A percentile compares a stretch with the other conserved stretches of the same genome.
Evolutionary conservation across 2,329 filamentous ascomycete species (phyloP).

Genomic region (Hortaea sp.): DNA sequence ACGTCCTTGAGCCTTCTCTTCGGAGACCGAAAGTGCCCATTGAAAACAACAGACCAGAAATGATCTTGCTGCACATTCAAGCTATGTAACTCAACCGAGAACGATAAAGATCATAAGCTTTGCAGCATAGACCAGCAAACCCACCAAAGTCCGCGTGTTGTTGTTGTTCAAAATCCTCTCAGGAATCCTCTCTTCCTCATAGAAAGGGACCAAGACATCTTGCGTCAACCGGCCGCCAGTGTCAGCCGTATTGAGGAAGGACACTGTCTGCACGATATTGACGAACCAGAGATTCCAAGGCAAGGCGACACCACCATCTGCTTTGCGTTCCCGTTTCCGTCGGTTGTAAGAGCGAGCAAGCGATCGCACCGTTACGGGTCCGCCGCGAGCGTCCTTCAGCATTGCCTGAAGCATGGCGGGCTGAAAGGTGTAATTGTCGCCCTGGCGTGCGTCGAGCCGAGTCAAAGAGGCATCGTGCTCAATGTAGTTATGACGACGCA

Average conservation of each 20-base stretch:
- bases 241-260: slow-evolving; percentile 19
- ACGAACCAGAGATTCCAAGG: slow-evolving; percentile 20
- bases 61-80: too few species aligned
- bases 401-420: slow-evolving; percentile 22
- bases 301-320: slow-evolving; percentile 20
- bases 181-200: slow-evolving; percentile 24
- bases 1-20: too few species aligned
- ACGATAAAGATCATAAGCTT: too few species aligned
- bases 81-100: too few species aligned
- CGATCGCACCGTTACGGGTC: slow-evolving; percentile 14
- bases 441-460: slow-evolving; percentile 25
- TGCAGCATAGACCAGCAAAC: too few species aligned
- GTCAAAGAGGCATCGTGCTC: slow-evolving; percentile 28
- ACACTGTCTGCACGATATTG: background rate
- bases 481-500: slow-evolving; percentile 24
- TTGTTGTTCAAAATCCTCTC: slow-evolving; percentile 5
- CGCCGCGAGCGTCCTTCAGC: slow-evolving; percentile 22
- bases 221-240: slow-evolving; percentile 13
- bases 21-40: too few species aligned
- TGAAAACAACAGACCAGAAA: too few species aligned
- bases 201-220: slow-evolving; percentile 17
- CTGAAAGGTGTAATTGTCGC: slow-evolving; percentile 27
- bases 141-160: too few species aligned
- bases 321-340: slow-evolving; percentile 15
- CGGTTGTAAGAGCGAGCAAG: slow-evolving; percentile 17